Conservation (phyloP, 768 basidiomycete species). For the Podaxis rugospora region DNA sequence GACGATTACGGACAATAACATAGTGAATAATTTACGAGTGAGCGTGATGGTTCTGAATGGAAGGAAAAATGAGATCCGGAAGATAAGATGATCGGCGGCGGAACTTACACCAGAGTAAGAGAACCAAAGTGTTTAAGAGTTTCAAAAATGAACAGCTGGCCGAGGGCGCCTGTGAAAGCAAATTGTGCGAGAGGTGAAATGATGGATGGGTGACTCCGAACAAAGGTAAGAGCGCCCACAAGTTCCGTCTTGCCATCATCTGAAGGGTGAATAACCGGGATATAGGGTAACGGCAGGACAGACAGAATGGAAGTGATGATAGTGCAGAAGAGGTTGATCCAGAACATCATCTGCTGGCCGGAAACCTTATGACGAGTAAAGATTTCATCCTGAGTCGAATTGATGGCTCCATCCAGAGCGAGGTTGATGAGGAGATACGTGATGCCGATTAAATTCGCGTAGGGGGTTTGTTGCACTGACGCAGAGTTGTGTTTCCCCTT, state of each 20-base stretch:
- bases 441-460: conserved; percentile 67
- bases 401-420: conserved; percentile 86
- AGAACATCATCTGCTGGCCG: conserved; percentile 99
- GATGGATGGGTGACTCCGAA: conserved; percentile 73
- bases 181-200: conserved; percentile 75
- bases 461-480: conserved; percentile 29
- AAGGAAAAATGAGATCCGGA: conserved; percentile 4
- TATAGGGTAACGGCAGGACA: conserved; percentile 71
- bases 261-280: conserved; percentile 78
- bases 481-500: conserved; percentile 33
- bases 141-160: conserved; percentile 97
- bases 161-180: conserved; percentile 86
- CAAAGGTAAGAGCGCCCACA: conserved; percentile 63
- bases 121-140: conserved; percentile 90
- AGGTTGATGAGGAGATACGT: conserved; percentile 82
- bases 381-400: conserved; percentile 96
- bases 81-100: not conserved
- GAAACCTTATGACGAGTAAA: conserved; percentile 69
- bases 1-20: conserved; percentile 90
- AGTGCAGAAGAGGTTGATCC: conserved; percentile 89
- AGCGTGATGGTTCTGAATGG: conserved; percentile 80
- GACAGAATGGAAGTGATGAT: conserved; percentile 64
- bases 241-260: conserved; percentile 59
- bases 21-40: conserved; percentile 95
- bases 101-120: conserved; percentile 72